These are phyloP conservation scores for Fagopyrum esculentum DNA, from an alignment of 148 eudicot species.

Conservation along the genomic window DNA sequence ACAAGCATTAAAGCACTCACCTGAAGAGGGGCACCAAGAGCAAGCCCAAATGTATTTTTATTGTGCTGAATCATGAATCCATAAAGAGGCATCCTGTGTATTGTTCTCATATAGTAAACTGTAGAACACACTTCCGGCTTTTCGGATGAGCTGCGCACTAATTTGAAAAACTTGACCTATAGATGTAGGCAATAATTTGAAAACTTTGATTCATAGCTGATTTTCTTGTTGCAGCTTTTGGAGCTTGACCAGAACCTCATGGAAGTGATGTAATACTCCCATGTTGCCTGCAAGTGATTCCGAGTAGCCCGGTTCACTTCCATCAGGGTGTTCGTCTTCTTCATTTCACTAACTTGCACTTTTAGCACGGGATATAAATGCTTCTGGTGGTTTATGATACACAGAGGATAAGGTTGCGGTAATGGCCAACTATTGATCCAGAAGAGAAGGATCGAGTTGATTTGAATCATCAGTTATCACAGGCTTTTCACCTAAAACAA, in stretches of 20 bases:
- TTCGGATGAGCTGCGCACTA: slow-evolving; percentile 75
- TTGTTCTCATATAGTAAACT: slow-evolving; percentile 79
- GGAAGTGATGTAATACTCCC: slow-evolving; percentile 58
- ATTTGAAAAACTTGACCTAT: slow-evolving; percentile 89
- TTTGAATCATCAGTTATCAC: no score
- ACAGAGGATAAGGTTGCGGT: no score
- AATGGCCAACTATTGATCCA: no score
- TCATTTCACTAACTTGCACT: slow-evolving; percentile 62
- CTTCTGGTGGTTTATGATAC: slow-evolving; percentile 13
- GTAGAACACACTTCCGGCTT: slow-evolving; percentile 85
- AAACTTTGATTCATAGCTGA: slow-evolving; percentile 10
- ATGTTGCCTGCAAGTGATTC: slow-evolving; percentile 52
- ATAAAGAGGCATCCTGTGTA: slow-evolving; percentile 55
- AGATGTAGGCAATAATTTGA: slow-evolving; percentile 49
- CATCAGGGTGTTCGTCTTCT: slow-evolving; percentile 86
- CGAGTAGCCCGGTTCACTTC: slow-evolving; percentile 58
- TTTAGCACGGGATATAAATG: slow-evolving; percentile 87
- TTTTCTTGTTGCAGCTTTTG: not conserved
- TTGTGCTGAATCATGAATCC: slow-evolving; percentile 97
- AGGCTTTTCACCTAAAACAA: no score
- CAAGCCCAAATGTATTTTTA: slow-evolving; percentile 92
- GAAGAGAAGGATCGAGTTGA: no score
- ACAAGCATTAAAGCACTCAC: slow-evolving; percentile 19
- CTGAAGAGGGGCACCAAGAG: slow-evolving; percentile 83
- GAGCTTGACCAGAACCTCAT: slow-evolving; percentile 37